Conservation (phyloP, 148 eudicot genomes). For the Chenopodium berlandieri region DNA sequence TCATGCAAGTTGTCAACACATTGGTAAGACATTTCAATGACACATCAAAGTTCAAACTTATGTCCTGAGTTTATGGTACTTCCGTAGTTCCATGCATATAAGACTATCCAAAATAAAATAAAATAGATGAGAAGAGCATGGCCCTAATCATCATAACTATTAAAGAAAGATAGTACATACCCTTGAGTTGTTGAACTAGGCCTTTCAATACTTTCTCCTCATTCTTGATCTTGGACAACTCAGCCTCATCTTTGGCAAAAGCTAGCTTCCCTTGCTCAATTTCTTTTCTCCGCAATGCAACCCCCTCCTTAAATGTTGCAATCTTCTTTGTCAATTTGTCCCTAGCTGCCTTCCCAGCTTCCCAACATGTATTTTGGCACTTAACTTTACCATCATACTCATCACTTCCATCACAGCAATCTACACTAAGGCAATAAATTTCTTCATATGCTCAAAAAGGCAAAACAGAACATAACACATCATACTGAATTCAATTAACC, state of each 20-base stretch:
- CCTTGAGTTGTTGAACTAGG: constrained; percentile 80
- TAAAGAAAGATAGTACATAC: constrained; percentile 32
- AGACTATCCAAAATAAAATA: too few relatives aligned
- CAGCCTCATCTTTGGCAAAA: constrained; percentile 74
- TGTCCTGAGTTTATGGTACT: background rate
- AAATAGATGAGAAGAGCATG: background rate
- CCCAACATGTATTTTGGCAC: constrained; percentile 97
- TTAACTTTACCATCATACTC: constrained; percentile 79
- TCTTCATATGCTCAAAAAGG: constrained; percentile 21
- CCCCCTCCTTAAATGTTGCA: constrained; percentile 70
- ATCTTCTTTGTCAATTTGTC: constrained; percentile 85
- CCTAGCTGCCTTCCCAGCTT: constrained; percentile 94
- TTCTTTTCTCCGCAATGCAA: constrained; percentile 61
- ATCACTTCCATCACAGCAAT: constrained; percentile 99
- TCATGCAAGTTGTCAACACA: background rate
- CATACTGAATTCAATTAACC: constrained; percentile 1
- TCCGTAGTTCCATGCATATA: background rate
- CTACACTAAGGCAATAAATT: constrained; percentile 38
- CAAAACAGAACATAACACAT: constrained; percentile 9
- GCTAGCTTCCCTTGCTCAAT: constrained; percentile 72
- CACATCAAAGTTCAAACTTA: background rate
- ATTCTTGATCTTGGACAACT: constrained; percentile 63
- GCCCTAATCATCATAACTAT: background rate
- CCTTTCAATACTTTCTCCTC: constrained; percentile 85
- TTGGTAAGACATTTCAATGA: background rate